Conservation (phyloP, 2,329 filamentous ascomycete species). For the Ophiocordyceps unilateralis region DNA sequence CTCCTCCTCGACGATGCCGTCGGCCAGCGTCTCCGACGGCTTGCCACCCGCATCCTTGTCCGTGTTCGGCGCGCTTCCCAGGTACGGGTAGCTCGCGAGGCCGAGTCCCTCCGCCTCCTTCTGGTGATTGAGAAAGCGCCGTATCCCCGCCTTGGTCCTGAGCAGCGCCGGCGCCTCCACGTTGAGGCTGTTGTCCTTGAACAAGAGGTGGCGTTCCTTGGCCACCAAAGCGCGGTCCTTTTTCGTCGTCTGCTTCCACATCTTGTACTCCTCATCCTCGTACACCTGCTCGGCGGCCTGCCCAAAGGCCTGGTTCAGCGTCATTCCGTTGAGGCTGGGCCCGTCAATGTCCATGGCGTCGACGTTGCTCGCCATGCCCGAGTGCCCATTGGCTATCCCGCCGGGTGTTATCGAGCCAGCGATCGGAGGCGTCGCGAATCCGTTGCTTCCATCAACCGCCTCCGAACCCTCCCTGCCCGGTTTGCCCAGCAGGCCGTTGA, state of each 20-base stretch:
- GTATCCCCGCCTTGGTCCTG: conserved; percentile 74
- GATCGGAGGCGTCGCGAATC: conserved; percentile 66
- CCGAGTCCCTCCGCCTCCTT: conserved; percentile 45
- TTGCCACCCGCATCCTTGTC: conserved; percentile 28
- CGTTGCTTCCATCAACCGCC: conserved; percentile 61
- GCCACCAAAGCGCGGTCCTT: conserved; percentile 79
- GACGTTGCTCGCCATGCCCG: conserved; percentile 52
- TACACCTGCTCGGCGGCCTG: conserved; percentile 58
- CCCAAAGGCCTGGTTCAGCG: conserved; percentile 44
- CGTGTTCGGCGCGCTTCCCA: conserved; percentile 20
- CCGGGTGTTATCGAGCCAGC: conserved; percentile 58
- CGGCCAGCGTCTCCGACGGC: conserved; percentile 62
- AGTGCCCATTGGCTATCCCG: conserved; percentile 48
- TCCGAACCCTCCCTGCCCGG: conserved; percentile 58
- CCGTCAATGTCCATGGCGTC: conserved; percentile 82
- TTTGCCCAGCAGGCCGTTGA: conserved; percentile 45
- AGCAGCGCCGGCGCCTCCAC: conserved; percentile 74
- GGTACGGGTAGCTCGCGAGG: conserved; percentile 16
- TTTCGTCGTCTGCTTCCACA: conserved; percentile 98
- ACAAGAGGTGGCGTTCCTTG: conserved; percentile 71
- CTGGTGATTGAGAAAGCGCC: conserved; percentile 67
- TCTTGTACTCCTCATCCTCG: conserved; percentile 88
- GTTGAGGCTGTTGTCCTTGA: conserved; percentile 72
- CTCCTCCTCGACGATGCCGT: conserved; percentile 74
- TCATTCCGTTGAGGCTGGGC: conserved; percentile 49